These are phyloP conservation scores for Xylariomycetidae sp. DNA, from an alignment of 2,329 filamentous ascomycete genomes.

Conservation along the genomic window DNA sequence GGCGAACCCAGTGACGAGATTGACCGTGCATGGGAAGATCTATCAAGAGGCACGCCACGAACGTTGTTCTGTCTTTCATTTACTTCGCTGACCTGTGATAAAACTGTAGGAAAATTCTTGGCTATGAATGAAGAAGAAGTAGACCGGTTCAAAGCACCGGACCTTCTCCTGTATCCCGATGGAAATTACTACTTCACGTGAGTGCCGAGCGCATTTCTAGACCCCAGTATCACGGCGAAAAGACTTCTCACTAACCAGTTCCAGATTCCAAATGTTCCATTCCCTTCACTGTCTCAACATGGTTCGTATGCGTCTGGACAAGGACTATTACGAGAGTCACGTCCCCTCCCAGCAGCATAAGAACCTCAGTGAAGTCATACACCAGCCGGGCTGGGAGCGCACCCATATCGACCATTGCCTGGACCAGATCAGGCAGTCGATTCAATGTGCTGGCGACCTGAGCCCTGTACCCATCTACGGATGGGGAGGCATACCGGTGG, in stretches of 20 bases:
- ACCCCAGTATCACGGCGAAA: too few relatives aligned
- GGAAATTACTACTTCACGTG: constrained; percentile 1
- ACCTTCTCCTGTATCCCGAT: background rate
- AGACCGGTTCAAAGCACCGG: background rate
- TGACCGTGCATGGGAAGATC: constrained; percentile 1
- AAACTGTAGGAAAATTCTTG: constrained; percentile 1
- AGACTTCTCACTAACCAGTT: background rate
- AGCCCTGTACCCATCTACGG: constrained; percentile 1
- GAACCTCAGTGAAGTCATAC: background rate
- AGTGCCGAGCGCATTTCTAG: background rate
- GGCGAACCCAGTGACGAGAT: constrained; percentile 1
- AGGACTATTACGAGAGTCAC: background rate
- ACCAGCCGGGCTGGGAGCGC: background rate
- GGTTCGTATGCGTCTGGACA: background rate
- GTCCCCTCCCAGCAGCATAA: background rate
- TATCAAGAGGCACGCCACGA: background rate
- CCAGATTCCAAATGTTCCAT: constrained; percentile 1
- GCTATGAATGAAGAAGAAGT: constrained; percentile 1
- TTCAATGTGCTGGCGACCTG: constrained; percentile 1
- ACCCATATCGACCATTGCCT: constrained; percentile 1
- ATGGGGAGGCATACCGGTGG: background rate
- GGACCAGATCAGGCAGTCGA: constrained; percentile 1
- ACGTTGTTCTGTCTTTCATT: background rate
- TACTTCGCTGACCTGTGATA: background rate
- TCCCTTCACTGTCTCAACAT: constrained; percentile 2